Evolutionary conservation across 805 yeast species (phyloP), one percentile per base, ranked within the genome.

Genomic region (Ogataea wickerhamii): DNA sequence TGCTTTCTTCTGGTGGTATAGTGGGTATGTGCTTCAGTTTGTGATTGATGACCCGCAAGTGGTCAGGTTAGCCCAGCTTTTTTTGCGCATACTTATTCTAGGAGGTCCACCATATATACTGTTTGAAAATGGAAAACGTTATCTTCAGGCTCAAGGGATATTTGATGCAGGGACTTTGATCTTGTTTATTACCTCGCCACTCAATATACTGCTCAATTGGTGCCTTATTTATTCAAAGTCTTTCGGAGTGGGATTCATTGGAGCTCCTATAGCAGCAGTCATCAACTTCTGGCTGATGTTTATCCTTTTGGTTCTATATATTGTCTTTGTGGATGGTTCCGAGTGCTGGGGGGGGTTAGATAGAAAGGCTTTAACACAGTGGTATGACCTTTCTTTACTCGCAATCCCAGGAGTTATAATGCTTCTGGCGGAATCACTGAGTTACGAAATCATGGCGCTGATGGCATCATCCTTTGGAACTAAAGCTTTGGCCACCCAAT

Each of bases 91-190:
- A 5, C 65, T 80, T 22, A 61, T 79, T 11, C 52, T 79, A 16
- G 91, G 88, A n/a, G 71, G 81, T 2, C 93, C 93, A 1, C 87
- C 86, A 0, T 82, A 75, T 55, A 78, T 82, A 20, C 51, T 82
- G 5, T 76, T 74, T 49, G 93, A 84, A 60, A 79, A 78, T 56
- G 80, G 82, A 29, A 82, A 83, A 54, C 76, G 85, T 51, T 84
- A 70, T 51, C 65, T 84, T 42, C 91, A 84, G 60, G 78, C 87
- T 35, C 91, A 84, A 64, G 87, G 86, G 21, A 74, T 82, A 10
- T 84, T 82, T 63, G 87, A 82, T 56, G 91, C 91, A 1, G 81
- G 87, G 7, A 82, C 89, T 0, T 70, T 77, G 37, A 83, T 82
- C 17, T 63, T 84, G 22, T 62, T 76, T 19, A 58, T 82, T 16